Evolutionary conservation across 2,329 filamentous ascomycete species (phyloP).

Genomic region (Ophiosphaerella herpotricha): DNA sequence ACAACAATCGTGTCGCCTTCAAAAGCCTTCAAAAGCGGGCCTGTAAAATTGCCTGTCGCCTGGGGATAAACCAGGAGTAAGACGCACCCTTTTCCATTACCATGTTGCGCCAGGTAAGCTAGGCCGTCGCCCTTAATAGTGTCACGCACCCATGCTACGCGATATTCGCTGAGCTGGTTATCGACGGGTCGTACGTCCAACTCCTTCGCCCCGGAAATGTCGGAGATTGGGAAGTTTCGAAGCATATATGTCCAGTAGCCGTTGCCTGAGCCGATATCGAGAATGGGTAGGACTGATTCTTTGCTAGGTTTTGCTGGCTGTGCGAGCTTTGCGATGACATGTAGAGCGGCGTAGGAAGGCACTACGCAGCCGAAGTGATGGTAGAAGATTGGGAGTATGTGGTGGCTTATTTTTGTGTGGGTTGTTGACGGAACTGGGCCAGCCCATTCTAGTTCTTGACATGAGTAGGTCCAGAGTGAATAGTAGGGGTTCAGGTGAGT

Average conservation of each 20-base stretch:
- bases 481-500: constrained; percentile 67
- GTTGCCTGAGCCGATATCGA: constrained; percentile 72
- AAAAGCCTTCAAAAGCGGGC: constrained; percentile 64
- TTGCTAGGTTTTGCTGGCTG: constrained; percentile 36
- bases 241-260: constrained; percentile 79
- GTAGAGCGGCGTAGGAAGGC: constrained; percentile 68
- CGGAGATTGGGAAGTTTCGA: constrained; percentile 66
- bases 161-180: constrained; percentile 69
- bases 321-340: constrained; percentile 61
- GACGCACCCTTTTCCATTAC: constrained; percentile 59
- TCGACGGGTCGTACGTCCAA: constrained; percentile 67
- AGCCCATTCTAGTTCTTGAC: constrained; percentile 67
- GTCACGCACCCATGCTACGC: constrained; percentile 70
- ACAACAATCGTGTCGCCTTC: constrained; percentile 68
- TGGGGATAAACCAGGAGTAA: constrained; percentile 75
- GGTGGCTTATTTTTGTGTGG: constrained; percentile 63
- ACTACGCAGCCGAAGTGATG: constrained; percentile 78
- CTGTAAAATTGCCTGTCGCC: constrained; percentile 69
- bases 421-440: constrained; percentile 62
- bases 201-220: constrained; percentile 58
- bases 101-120: constrained; percentile 56
- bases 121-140: constrained; percentile 66
- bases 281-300: constrained; percentile 54
- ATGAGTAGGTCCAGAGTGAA: constrained; percentile 69
- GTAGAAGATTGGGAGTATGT: constrained; percentile 73